phyloP scores from a whole-genome alignment of 2,329 filamentous ascomycete species.

The Sporothrix pseudoabietina region DNA sequence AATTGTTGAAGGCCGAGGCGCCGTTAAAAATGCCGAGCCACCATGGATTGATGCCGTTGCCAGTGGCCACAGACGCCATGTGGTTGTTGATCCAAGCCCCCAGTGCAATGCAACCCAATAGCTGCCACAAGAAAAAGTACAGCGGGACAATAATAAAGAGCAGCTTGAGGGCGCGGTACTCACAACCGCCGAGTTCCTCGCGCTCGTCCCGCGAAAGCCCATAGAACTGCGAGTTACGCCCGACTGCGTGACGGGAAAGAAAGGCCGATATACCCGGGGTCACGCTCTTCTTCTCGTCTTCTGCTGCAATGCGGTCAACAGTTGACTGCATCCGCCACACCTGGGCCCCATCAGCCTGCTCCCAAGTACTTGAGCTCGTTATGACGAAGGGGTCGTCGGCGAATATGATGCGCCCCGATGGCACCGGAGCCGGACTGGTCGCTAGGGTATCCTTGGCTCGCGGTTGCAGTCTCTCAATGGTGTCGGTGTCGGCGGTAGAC shows the following conservation, averaged over 20 bases:
- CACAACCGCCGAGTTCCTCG: slow-evolving; percentile 61
- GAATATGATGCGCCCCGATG: slow-evolving; percentile 35
- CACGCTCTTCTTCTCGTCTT: not conserved
- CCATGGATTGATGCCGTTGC: slow-evolving; percentile 65
- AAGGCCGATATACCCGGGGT: slow-evolving; percentile 36
- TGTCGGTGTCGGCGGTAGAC: not conserved
- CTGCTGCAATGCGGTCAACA: not conserved
- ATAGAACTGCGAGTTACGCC: slow-evolving; percentile 59
- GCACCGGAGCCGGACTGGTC: not conserved
- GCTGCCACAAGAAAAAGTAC: slow-evolving; percentile 63
- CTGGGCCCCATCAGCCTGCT: not conserved
- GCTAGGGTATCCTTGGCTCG: not conserved
- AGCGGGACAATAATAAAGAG: slow-evolving; percentile 61
- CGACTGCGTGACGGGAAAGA: slow-evolving; percentile 45
- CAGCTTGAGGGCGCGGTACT: slow-evolving; percentile 64
- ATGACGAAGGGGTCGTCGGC: slow-evolving; percentile 31
- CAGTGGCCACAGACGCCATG: slow-evolving; percentile 50
- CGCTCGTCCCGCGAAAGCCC: slow-evolving; percentile 56
- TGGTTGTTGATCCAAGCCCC: slow-evolving; percentile 63
- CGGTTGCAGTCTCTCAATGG: not conserved
- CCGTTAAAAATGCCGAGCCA: slow-evolving; percentile 70
- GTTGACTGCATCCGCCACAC: not conserved
- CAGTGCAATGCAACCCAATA: slow-evolving; percentile 60
- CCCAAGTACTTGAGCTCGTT: slow-evolving; percentile 21
- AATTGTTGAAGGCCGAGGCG: slow-evolving; percentile 70